Percentiles rank a stretch among this genome's conserved stretches.
These are phyloP conservation scores for Suhomyces yuchorum DNA, from an alignment of 1,139 yeast genomes.

Conservation along the genomic window DNA sequence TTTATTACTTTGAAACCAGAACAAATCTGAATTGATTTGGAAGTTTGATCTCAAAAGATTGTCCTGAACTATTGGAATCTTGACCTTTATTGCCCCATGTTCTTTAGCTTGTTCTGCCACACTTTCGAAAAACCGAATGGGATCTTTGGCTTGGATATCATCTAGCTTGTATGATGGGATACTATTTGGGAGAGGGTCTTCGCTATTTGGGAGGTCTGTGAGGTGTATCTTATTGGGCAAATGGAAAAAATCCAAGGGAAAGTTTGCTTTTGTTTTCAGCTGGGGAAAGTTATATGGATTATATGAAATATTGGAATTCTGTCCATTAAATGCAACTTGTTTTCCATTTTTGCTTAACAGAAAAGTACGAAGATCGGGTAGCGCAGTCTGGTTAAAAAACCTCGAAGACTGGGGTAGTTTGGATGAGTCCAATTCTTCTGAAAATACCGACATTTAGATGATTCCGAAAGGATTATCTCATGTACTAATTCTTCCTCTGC, in stretches of 20 bases:
- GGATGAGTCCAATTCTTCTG: slow-evolving; percentile 21
- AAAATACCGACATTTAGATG: slow-evolving; percentile 8
- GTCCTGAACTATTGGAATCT: slow-evolving; percentile 51
- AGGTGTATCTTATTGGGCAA: slow-evolving; percentile 34
- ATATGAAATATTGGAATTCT: slow-evolving; percentile 36
- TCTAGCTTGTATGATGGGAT: slow-evolving; percentile 43
- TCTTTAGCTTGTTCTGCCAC: slow-evolving; percentile 47
- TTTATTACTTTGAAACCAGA: slow-evolving; percentile 56
- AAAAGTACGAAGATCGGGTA: slow-evolving; percentile 33
- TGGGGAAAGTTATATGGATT: slow-evolving; percentile 49
- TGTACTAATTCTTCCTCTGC: background rate
- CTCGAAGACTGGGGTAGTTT: slow-evolving; percentile 40
- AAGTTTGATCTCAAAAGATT: slow-evolving; percentile 39
- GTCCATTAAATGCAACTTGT: slow-evolving; percentile 31
- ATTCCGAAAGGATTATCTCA: background rate
- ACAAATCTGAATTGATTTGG: slow-evolving; percentile 43
- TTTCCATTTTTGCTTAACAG: slow-evolving; percentile 24
- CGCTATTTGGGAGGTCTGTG: slow-evolving; percentile 19
- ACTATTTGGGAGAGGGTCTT: slow-evolving; percentile 19
- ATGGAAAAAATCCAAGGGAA: slow-evolving; percentile 39
- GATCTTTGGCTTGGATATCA: slow-evolving; percentile 50
- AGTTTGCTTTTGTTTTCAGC: slow-evolving; percentile 41
- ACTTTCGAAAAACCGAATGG: slow-evolving; percentile 52
- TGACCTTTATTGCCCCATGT: slow-evolving; percentile 74
- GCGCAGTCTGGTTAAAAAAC: slow-evolving; percentile 32